These are phyloP conservation scores for Mikania micrantha DNA, from an alignment of 129 eudicot species.

Conservation along the genomic window DNA sequence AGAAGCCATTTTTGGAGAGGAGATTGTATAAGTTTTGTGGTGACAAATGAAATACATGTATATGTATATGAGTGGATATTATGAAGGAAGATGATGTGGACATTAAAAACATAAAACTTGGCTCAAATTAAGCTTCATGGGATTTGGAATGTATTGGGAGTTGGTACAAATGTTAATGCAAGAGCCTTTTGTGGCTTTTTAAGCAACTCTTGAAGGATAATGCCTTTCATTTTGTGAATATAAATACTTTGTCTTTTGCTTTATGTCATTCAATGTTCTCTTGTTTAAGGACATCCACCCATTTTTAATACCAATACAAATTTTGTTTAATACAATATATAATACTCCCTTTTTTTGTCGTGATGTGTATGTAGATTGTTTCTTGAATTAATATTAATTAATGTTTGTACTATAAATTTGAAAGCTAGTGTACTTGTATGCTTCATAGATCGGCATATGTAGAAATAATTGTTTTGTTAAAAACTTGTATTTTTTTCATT, in stretches of 20 bases:
- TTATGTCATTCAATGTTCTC: conserved; percentile 28
- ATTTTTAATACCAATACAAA: conserved; percentile 6
- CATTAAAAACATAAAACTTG: conserved; percentile 25
- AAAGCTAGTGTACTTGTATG: too few relatives aligned
- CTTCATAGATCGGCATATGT: too few relatives aligned
- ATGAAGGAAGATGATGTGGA: conserved; percentile 13
- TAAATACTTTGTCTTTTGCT: conserved; percentile 30
- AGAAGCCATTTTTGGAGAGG: conserved; percentile 32
- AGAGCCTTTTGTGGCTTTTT: conserved; percentile 31
- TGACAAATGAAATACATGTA: conserved; percentile 1
- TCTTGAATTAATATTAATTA: too few relatives aligned
- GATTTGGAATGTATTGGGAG: conserved; percentile 30
- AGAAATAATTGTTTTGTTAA: too few relatives aligned
- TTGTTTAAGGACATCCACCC: conserved; percentile 18
- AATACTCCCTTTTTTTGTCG: neutral
- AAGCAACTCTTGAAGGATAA: conserved; percentile 24
- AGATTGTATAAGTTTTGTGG: neutral
- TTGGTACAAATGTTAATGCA: conserved; percentile 27
- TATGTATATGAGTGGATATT: neutral
- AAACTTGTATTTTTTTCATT: too few relatives aligned
- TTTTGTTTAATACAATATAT: neutral
- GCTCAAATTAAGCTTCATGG: conserved; percentile 29
- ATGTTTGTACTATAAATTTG: too few relatives aligned
- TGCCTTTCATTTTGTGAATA: conserved; percentile 20
- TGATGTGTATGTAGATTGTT: conserved; percentile 5